Evolutionary conservation across 2,329 filamentous ascomycete species (phyloP).

Genomic region (Cordyceps cicadae): DNA sequence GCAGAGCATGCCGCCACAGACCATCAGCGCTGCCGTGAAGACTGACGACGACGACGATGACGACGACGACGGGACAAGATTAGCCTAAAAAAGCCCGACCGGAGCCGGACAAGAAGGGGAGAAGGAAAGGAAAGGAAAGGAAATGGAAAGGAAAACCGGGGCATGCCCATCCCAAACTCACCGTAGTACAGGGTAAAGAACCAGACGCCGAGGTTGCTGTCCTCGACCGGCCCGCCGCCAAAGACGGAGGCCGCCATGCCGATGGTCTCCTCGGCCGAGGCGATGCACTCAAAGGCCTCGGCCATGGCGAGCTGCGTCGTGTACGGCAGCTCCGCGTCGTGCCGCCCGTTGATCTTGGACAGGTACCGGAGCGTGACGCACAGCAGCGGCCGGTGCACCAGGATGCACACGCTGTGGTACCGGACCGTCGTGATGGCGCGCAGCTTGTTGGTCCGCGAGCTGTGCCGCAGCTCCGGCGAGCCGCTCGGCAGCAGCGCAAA

Average conservation of each 20-base stretch:
- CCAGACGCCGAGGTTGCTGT: conserved; percentile 22
- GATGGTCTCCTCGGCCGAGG: conserved; percentile 19
- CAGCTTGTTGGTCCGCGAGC: conserved; percentile 23
- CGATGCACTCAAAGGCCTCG: conserved; percentile 15
- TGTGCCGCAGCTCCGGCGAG: conserved; percentile 15
- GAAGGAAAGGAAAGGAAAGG: too few relatives aligned
- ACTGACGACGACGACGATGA: too few relatives aligned
- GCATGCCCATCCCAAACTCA: conserved; percentile 14
- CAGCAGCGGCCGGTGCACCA: conserved; percentile 24
- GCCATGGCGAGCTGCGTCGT: conserved; percentile 17
- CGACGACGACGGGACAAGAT: not conserved
- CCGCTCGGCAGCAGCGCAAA: conserved; percentile 19
- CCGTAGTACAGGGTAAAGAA: conserved; percentile 26
- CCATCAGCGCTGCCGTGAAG: conserved; percentile 9
- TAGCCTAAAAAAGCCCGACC: too few relatives aligned
- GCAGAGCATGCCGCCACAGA: conserved; percentile 6
- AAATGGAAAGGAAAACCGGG: too few relatives aligned
- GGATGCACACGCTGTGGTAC: conserved; percentile 25
- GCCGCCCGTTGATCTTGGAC: not conserved
- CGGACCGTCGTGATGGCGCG: conserved; percentile 30
- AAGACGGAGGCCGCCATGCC: conserved; percentile 15
- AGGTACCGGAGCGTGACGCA: conserved; percentile 4
- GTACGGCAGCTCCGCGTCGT: conserved; percentile 13
- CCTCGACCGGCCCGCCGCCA: not conserved
- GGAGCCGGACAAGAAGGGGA: too few relatives aligned